Base-by-base conservation (phyloP, 176 grass and related monocot species). In the Musa beccarii region DNA sequence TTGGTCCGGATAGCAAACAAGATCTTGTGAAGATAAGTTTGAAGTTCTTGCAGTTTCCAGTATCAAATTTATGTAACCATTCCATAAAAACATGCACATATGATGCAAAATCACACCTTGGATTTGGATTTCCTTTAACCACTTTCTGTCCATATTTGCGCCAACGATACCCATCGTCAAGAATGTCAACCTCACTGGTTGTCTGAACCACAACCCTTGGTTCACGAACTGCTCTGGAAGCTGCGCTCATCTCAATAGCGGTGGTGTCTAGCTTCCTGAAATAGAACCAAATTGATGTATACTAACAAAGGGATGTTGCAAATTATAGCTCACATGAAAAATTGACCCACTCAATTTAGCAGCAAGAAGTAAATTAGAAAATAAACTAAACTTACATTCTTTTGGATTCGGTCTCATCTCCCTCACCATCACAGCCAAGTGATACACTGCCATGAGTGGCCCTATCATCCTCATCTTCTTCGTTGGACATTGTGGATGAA, bases 191-290 rank as follows among this genome's bases (percentile, higher is more conserved):
- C 54, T 75, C 73, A 59, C 73, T 75, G 3, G 54, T 75, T 10
- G 73, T 75, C 73, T 75, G 73, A 61, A 75, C 73, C 73, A 75
- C 54, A 14, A 75, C 73, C 54, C 73, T 75, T 43, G 73, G 73
- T n/a, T 75, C 73, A 75, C 73, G 73, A 49, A 75, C 73, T 75
- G 73, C 54, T 75, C 73, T 59, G 29, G 73, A 75, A 59, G 73
- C 73, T 12, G 54, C 73, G 20, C 20, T 59, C 73, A 75, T 59
- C 28, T 75, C 73, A 19, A 61, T 34, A 43, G 73, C 25, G 49
- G 26, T 59, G 43, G 68, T 51, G 17, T 70, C 68, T 70, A 51
- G 4, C 68, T 70, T 70, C 9, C 68, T 70, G 49, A 69, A 70
- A 70, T 13, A 49, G 14, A 19, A 49, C 11, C 20, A 28, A 68